Evolutionary conservation across 1,139 yeast species (phyloP).

Genomic region (Candida albicans): DNA sequence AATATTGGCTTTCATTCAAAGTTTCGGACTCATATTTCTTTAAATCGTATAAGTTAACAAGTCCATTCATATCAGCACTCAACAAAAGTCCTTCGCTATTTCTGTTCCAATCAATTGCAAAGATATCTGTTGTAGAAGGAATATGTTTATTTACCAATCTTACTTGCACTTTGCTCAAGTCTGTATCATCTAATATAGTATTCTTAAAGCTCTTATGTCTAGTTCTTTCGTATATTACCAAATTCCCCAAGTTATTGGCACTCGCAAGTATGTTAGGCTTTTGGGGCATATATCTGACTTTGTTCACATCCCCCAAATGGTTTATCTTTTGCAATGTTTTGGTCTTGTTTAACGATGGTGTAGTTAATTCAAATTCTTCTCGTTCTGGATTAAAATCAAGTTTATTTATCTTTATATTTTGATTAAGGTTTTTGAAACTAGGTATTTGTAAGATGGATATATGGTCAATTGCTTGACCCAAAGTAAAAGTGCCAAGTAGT

Average conservation of each 20-base stretch:
- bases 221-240: conserved; percentile 52
- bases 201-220: conserved; percentile 48
- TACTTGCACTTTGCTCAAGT: conserved; percentile 22
- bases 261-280: conserved; percentile 46
- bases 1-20: conserved; percentile 13
- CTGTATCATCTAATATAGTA: conserved; percentile 27
- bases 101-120: conserved; percentile 47
- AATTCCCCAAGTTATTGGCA: conserved; percentile 40
- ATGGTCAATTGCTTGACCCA: conserved; percentile 43
- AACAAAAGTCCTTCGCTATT: conserved; percentile 38
- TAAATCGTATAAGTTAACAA: conserved; percentile 36
- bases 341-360: conserved; percentile 21
- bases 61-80: conserved; percentile 40
- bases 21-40: conserved; percentile 19
- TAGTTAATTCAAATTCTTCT: conserved; percentile 40
- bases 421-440: conserved; percentile 31
- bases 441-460: conserved; percentile 43
- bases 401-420: conserved; percentile 31
- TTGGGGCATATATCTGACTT: conserved; percentile 43
- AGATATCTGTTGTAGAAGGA: conserved; percentile 28
- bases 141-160: conserved; percentile 7
- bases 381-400: conserved; percentile 41
- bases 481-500: conserved; percentile 43
- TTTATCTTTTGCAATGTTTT: conserved; percentile 42
- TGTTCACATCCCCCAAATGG: conserved; percentile 48